These are phyloP conservation scores for Metschnikowia picachoensis DNA, from an alignment of 805 yeast species.

Conservation along the genomic window DNA sequence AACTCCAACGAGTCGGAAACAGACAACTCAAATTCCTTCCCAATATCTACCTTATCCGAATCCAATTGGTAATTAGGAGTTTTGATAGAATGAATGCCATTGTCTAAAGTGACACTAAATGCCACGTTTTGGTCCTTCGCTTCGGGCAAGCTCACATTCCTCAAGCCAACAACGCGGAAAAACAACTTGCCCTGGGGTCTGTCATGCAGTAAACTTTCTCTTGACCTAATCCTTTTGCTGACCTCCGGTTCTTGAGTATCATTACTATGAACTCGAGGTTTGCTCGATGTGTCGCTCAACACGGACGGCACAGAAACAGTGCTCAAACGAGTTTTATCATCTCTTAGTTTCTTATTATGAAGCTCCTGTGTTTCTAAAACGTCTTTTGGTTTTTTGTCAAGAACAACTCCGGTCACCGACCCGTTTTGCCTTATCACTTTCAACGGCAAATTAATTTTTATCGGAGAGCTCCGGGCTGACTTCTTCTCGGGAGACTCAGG, in stretches of 20 bases:
- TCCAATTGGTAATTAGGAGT: slow-evolving; percentile 51
- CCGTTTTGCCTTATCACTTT: slow-evolving; percentile 29
- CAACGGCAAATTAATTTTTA: slow-evolving; percentile 39
- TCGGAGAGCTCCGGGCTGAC: slow-evolving; percentile 20
- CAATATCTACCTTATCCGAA: slow-evolving; percentile 36
- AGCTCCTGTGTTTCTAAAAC: not conserved
- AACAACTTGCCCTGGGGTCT: slow-evolving; percentile 46
- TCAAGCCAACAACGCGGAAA: slow-evolving; percentile 46
- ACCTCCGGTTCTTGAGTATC: not conserved
- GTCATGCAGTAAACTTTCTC: not conserved
- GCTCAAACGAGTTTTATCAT: slow-evolving; percentile 20
- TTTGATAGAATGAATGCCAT: slow-evolving; percentile 74
- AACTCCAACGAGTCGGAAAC: slow-evolving; percentile 56
- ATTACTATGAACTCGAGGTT: not conserved
- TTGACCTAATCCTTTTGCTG: not conserved
- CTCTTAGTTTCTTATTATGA: slow-evolving; percentile 3
- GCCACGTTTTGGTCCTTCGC: slow-evolving; percentile 42
- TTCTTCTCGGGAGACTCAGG: not conserved
- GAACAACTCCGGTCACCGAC: slow-evolving; percentile 24
- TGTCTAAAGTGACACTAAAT: slow-evolving; percentile 60
- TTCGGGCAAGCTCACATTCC: slow-evolving; percentile 45
- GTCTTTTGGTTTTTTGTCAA: slow-evolving; percentile 10
- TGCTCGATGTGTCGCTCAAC: not conserved
- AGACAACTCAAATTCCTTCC: slow-evolving; percentile 76
- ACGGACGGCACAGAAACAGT: slow-evolving; percentile 31